A percentile compares a stretch with the other conserved stretches of the same genome.
Evolutionary conservation across 352 stramenopile species (phyloP).

Genomic region (Globisporangium iwayamae): DNA sequence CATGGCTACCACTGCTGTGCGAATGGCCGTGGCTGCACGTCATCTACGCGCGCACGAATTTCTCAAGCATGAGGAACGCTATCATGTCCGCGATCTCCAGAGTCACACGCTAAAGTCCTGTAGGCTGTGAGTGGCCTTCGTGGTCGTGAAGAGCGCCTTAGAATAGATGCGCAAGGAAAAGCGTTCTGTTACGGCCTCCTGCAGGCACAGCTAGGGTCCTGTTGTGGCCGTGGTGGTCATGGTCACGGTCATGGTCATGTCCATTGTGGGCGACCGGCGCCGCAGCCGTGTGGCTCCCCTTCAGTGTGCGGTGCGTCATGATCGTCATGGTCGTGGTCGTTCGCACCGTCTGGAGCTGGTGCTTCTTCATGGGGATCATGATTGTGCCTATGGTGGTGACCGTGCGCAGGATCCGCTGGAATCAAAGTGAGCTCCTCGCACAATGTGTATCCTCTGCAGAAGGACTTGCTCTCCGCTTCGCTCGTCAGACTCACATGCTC

Average conservation of each 20-base stretch:
- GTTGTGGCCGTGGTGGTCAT: constrained; percentile 11
- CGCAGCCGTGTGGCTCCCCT: not conserved
- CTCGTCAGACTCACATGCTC: too few relatives aligned
- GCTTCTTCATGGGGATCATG: constrained; percentile 15
- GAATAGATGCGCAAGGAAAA: constrained; percentile 54
- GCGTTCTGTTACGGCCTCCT: constrained; percentile 10
- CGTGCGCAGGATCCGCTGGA: not conserved
- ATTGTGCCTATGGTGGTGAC: constrained; percentile 11
- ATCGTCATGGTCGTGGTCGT: constrained; percentile 11
- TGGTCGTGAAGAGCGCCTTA: constrained; percentile 62
- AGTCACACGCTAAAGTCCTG: constrained; percentile 68
- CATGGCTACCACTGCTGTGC: constrained; percentile 23
- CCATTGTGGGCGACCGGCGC: not conserved
- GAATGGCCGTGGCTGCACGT: constrained; percentile 24
- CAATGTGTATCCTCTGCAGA: too few relatives aligned
- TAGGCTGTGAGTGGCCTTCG: constrained; percentile 53
- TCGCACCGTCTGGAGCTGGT: constrained; percentile 1
- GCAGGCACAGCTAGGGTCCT: not conserved
- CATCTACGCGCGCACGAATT: constrained; percentile 73
- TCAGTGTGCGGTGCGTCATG: constrained; percentile 13
- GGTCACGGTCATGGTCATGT: not conserved
- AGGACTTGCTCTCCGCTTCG: too few relatives aligned
- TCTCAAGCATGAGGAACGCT: constrained; percentile 78
- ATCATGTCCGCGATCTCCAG: constrained; percentile 73
- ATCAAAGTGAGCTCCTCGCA: too few relatives aligned